Percentiles rank a stretch among this genome's conserved stretches.
phyloP scores from a whole-genome alignment of 495 filamentous ascomycete species.

The Amphirosellinia nigrospora region DNA sequence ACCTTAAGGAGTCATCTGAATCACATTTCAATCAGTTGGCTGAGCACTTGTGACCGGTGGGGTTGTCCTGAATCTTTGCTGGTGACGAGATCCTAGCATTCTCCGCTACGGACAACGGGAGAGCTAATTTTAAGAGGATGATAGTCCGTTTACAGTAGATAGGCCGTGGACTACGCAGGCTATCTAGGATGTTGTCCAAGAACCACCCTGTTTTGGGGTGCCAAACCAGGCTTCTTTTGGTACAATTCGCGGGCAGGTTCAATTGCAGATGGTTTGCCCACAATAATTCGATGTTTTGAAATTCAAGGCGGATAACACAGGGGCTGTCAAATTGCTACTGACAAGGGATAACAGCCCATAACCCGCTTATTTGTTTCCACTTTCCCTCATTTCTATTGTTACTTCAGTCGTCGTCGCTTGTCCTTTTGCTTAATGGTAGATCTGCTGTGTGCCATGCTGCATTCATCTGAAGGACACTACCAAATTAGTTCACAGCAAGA shows the following conservation, averaged over 20 bases:
- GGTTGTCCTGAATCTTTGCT: background rate
- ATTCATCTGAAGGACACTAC: background rate
- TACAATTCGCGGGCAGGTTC: background rate
- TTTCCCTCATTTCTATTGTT: slow-evolving; percentile 1
- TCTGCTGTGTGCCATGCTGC: background rate
- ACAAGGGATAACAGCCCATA: slow-evolving; percentile 11
- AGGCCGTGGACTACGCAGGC: background rate
- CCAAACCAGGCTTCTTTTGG: background rate
- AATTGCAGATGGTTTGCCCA: background rate
- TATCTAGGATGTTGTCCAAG: background rate
- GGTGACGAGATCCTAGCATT: background rate
- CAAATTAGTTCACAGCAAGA: no score
- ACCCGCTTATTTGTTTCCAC: slow-evolving; percentile 20
- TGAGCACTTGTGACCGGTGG: background rate
- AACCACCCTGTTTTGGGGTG: background rate
- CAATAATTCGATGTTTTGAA: background rate
- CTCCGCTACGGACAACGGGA: background rate
- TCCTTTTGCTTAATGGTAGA: background rate
- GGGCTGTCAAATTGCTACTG: slow-evolving; percentile 7
- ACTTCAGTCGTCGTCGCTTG: background rate
- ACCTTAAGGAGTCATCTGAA: background rate
- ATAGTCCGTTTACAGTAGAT: background rate
- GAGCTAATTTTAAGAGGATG: background rate
- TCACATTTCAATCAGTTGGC: background rate
- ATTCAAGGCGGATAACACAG: slow-evolving; percentile 2